phyloP scores from a whole-genome alignment of 768 basidiomycete genomes.

The Boletus patriciae region DNA sequence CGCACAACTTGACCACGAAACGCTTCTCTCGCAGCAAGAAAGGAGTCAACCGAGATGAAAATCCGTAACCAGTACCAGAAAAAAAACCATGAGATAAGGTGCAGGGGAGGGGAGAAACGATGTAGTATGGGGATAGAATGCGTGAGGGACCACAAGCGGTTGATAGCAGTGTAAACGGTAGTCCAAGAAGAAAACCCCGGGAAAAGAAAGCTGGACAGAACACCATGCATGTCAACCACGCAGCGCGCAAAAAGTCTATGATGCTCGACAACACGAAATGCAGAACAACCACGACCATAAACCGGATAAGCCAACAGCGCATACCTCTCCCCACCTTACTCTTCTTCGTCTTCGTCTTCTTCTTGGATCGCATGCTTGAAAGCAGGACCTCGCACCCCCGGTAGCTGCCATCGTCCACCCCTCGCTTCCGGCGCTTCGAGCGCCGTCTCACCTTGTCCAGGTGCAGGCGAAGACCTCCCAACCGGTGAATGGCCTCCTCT shows the following conservation, averaged over 20 bases:
- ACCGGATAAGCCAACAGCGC: constrained; percentile 2
- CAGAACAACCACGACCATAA: constrained; percentile 10
- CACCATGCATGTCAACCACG: constrained; percentile 3
- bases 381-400: constrained; percentile 65
- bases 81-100: constrained; percentile 7
- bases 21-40: constrained; percentile 3
- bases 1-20: constrained; percentile 8
- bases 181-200: constrained; percentile 7
- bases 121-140: constrained; percentile 5
- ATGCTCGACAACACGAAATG: constrained; percentile 13
- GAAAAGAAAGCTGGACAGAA: neutral
- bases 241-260: constrained; percentile 9
- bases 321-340: constrained; percentile 32
- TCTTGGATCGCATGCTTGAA: constrained; percentile 76
- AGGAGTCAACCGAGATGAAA: constrained; percentile 3
- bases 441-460: constrained; percentile 42
- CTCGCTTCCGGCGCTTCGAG: constrained; percentile 52
- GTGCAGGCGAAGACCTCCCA: constrained; percentile 60
- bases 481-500: constrained; percentile 61
- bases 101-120: neutral
- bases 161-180: constrained; percentile 18
- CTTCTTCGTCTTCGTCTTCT: constrained; percentile 84
- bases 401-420: constrained; percentile 66
- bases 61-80: constrained; percentile 26
- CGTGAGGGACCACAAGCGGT: constrained; percentile 2